Percentiles rank a stretch among this genome's conserved stretches.
phyloP scores from a whole-genome alignment of 2,329 filamentous ascomycete species.

The Aspergillus neoniger region DNA sequence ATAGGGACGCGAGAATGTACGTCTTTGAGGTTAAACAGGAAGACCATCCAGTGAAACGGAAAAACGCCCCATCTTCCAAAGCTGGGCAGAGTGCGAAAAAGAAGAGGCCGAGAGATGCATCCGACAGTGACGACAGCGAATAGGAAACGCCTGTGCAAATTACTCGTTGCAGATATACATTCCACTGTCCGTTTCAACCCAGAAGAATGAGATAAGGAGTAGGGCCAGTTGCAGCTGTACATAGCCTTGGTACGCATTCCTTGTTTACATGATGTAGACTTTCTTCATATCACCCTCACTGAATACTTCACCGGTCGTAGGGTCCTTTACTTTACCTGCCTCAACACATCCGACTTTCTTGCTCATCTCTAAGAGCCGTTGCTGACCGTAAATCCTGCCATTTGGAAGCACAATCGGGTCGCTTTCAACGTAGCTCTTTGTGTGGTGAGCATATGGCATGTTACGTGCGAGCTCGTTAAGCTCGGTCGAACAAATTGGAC shows the following conservation, averaged over 20 bases:
- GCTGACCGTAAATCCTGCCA: conserved; percentile 77
- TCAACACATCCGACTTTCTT: conserved; percentile 71
- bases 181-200: neutral
- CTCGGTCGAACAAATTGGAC: conserved; percentile 94
- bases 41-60: conserved; percentile 20
- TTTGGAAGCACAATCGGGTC: conserved; percentile 88
- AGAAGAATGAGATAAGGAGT: neutral
- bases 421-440: conserved; percentile 86
- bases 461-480: conserved; percentile 85
- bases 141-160: neutral
- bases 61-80: neutral
- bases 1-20: conserved; percentile 50
- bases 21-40: conserved; percentile 47
- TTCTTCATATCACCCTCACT: conserved; percentile 68
- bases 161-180: neutral
- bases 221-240: neutral
- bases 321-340: conserved; percentile 70
- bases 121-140: conserved; percentile 33
- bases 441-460: conserved; percentile 93
- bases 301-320: conserved; percentile 72
- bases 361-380: conserved; percentile 73
- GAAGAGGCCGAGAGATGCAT: conserved; percentile 36
- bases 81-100: conserved; percentile 32
- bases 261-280: conserved; percentile 77
- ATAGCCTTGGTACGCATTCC: neutral